Conservation (phyloP, 768 basidiomycete genomes). For the Tulasnella sp. region DNA sequence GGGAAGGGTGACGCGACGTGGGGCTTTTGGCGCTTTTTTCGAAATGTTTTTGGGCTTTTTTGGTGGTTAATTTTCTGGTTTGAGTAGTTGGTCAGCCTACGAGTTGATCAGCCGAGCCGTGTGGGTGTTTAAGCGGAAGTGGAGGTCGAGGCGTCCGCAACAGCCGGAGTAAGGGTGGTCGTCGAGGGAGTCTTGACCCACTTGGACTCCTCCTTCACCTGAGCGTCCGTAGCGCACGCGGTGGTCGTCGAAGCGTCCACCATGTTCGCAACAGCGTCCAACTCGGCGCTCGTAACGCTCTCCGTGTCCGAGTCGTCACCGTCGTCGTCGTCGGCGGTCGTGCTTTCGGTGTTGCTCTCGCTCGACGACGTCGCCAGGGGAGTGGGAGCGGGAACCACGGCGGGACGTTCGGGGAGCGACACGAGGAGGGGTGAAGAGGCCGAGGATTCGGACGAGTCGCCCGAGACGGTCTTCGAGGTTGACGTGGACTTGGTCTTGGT, state of each 20-base stretch:
- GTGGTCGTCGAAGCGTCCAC: conserved; percentile 10
- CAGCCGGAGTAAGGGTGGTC: not conserved
- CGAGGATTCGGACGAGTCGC: not conserved
- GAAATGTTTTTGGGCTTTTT: not conserved
- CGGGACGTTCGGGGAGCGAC: not conserved
- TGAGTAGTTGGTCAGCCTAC: conserved; percentile 1
- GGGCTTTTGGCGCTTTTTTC: conserved; percentile 1
- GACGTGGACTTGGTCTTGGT: conserved; percentile 19
- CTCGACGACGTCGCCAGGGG: not conserved
- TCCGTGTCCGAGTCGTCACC: conserved; percentile 4
- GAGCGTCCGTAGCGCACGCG: not conserved
- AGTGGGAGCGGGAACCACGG: not conserved
- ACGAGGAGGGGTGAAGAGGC: not conserved
- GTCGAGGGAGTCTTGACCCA: conserved; percentile 12
- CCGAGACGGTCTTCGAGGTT: not conserved
- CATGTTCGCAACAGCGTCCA: conserved; percentile 2
- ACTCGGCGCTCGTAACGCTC: not conserved
- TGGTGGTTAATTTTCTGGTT: not conserved
- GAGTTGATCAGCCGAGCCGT: not conserved
- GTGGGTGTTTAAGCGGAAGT: not conserved
- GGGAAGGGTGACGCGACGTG: not conserved
- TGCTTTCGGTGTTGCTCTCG: conserved; percentile 12
- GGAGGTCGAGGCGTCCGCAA: not conserved
- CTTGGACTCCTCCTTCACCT: conserved; percentile 10
- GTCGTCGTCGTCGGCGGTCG: conserved; percentile 5